Base-by-base conservation (phyloP, 768 basidiomycete genomes). In the Lactarius deliciosus region DNA sequence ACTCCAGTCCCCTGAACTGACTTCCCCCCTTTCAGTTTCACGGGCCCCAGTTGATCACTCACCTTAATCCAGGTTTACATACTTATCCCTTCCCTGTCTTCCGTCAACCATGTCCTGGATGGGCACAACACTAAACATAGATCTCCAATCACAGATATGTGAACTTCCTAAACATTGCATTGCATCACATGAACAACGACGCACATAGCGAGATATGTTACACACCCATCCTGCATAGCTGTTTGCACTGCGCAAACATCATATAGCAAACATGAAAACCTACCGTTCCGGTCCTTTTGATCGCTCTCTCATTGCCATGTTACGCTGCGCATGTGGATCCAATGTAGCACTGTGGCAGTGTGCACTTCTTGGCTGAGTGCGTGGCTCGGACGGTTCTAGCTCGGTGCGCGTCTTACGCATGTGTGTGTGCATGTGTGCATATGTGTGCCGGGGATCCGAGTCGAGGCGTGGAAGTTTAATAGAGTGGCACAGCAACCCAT, bases 41-140 rank as follows among this genome's bases (percentile, higher is more conserved):
- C 58, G 6, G 20, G 15, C 57, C 58, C 64, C 64, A 28, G 50
- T 54, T 28, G 25, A 50, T 59, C 28, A 2, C 50, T 53, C 22
- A 53, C 50, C 50, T 53, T 53, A 53, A 53, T 53, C 50, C 50
- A 53, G 22, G 22, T 53, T 53, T 25, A 53, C 50, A 53, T 53
- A 53, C 50, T 50, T 50, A 9, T 22, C 22, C n/a, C 47, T 47
- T 47, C 47, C 47, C 22, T 53, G 22, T 25, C 25, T 53, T 53
- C 50, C 50, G 50, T 53, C 13, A 53, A 53, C 50, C 20, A 20
- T 53, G 25, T 25, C 25, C n/a, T 2, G 11, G n/a, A 11, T 11
- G n/a, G n/a, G 45, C 45, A 41, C n/a, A 47, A 50, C 47, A 50
- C 47, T 50, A 50, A 25, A 53, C 13, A 50, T 11, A 50, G 50